phyloP scores from a whole-genome alignment of 2,329 filamentous ascomycete species.

The Clathrospora elynae region DNA sequence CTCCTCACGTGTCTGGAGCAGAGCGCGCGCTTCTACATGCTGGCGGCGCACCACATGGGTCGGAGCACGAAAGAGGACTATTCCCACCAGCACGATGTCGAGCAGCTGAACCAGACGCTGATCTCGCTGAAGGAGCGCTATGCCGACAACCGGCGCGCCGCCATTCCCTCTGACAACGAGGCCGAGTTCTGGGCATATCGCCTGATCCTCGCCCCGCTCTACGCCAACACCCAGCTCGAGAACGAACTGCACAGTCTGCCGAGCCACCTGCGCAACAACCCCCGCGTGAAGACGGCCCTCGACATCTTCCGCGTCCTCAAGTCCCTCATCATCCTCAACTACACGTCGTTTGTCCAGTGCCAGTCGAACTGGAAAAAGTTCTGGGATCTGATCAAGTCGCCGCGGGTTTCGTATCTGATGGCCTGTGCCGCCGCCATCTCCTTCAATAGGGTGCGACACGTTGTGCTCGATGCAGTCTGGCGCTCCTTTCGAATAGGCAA shows the following conservation, averaged over 20 bases:
- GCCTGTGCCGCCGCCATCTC: slow-evolving; percentile 68
- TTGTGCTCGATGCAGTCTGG: slow-evolving; percentile 61
- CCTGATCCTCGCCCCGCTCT: slow-evolving; percentile 55
- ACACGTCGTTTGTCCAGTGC: slow-evolving; percentile 59
- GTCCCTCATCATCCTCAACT: slow-evolving; percentile 57
- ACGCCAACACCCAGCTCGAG: slow-evolving; percentile 57
- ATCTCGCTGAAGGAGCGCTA: slow-evolving; percentile 63
- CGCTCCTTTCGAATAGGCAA: slow-evolving; percentile 60
- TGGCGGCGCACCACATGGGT: slow-evolving; percentile 63
- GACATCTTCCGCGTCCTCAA: slow-evolving; percentile 62
- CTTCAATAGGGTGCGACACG: slow-evolving; percentile 64
- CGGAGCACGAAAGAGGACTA: slow-evolving; percentile 52
- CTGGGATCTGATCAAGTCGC: slow-evolving; percentile 62
- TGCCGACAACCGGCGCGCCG: slow-evolving; percentile 47
- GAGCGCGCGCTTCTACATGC: slow-evolving; percentile 67
- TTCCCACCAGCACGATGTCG: slow-evolving; percentile 63
- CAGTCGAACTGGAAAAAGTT: slow-evolving; percentile 64
- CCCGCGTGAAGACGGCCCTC: slow-evolving; percentile 61
- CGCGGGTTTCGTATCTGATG: slow-evolving; percentile 64
- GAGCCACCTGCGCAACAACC: slow-evolving; percentile 55
- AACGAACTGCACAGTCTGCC: slow-evolving; percentile 63
- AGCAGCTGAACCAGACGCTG: slow-evolving; percentile 67
- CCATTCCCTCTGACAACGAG: slow-evolving; percentile 61
- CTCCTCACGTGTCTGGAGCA: slow-evolving; percentile 66
- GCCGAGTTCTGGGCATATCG: slow-evolving; percentile 68